Conservation (phyloP, 352 stramenopile species). For the Phytophthora syringae region DNA sequence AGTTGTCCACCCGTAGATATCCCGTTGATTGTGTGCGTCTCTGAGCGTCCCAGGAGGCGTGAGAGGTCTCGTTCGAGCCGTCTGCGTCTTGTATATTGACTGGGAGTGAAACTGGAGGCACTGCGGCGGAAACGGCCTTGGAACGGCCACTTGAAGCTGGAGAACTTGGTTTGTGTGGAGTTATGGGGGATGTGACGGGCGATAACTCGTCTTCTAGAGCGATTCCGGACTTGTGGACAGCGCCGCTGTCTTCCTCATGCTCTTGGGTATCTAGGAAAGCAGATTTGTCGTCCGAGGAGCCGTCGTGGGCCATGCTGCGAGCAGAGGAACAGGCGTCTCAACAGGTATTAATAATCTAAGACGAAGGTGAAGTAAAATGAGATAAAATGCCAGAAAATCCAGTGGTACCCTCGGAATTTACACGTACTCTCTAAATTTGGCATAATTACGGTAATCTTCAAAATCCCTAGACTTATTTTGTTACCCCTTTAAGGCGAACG, state of each 20-base stretch:
- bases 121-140: conserved; percentile 26
- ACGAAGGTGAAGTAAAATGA: too few species aligned
- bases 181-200: conserved; percentile 2
- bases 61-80: conserved; percentile 4
- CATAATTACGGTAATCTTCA: too few species aligned
- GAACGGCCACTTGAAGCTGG: conserved; percentile 14
- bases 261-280: conserved; percentile 23
- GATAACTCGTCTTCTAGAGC: conserved; percentile 37
- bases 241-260: conserved; percentile 6
- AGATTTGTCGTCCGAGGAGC: conserved; percentile 26
- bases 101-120: conserved; percentile 1
- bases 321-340: too few species aligned
- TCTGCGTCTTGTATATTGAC: conserved; percentile 11
- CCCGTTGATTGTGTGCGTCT: conserved; percentile 65
- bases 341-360: too few species aligned
- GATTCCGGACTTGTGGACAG: not conserved
- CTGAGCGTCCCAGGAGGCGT: conserved; percentile 25
- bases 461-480: too few species aligned
- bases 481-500: too few species aligned
- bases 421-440: too few species aligned
- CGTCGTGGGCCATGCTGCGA: conserved; percentile 34
- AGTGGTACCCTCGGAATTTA: too few species aligned
- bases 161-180: conserved; percentile 4
- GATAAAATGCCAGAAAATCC: too few species aligned
- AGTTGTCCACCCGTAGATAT: conserved; percentile 44